Conservation (phyloP, 805 yeast genomes). For the Candida dajiaensis region DNA sequence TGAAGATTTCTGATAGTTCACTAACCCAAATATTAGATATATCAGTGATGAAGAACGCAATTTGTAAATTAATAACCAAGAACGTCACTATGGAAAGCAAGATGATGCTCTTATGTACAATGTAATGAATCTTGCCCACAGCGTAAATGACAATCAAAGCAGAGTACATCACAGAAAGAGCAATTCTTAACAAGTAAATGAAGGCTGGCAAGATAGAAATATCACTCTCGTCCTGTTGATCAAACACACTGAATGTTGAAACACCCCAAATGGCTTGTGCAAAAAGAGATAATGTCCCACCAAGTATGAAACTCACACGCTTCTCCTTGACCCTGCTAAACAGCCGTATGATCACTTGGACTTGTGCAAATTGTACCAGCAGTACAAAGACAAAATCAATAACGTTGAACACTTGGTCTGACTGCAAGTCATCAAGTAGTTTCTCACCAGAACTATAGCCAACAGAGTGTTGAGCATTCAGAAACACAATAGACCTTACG, state of each 20-base stretch:
- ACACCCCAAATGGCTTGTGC: conserved; percentile 70
- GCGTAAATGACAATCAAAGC: conserved; percentile 54
- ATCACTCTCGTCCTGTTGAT: conserved; percentile 24
- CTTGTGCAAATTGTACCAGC: conserved; percentile 60
- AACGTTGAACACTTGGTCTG: conserved; percentile 40
- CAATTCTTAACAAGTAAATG: conserved; percentile 66
- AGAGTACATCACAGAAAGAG: conserved; percentile 63
- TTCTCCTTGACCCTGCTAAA: conserved; percentile 67
- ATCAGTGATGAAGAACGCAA: conserved; percentile 71
- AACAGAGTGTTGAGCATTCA: conserved; percentile 41
- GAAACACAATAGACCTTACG: conserved; percentile 37
- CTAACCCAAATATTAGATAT: conserved; percentile 71
- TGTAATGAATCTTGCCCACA: conserved; percentile 43
- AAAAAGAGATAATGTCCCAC: conserved; percentile 44
- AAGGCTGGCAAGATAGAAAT: conserved; percentile 66
- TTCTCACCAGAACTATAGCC: conserved; percentile 35
- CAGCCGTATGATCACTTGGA: conserved; percentile 61
- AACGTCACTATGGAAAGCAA: conserved; percentile 51
- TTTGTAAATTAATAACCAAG: conserved; percentile 51
- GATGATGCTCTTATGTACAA: conserved; percentile 44
- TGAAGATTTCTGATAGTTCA: conserved; percentile 67
- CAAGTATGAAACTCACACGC: conserved; percentile 52
- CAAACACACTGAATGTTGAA: conserved; percentile 40
- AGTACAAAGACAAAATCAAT: conserved; percentile 55
- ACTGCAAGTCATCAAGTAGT: conserved; percentile 39